phyloP scores from a whole-genome alignment of 2,329 filamentous ascomycete genomes.

The Albifimbria verrucaria region DNA sequence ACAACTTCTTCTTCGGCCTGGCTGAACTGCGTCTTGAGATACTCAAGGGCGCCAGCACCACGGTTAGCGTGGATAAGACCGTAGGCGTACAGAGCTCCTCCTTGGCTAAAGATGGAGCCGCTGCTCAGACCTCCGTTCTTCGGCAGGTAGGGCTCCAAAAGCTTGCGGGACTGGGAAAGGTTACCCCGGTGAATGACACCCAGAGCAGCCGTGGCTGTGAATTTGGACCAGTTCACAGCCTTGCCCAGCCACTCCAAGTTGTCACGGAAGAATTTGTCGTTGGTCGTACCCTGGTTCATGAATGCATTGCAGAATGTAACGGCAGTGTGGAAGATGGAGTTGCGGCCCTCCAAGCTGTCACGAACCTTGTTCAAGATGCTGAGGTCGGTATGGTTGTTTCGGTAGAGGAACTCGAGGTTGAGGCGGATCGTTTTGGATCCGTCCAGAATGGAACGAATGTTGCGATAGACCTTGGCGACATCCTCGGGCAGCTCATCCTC shows the following conservation, averaged over 20 bases:
- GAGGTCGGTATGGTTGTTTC: constrained; percentile 90
- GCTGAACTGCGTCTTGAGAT: constrained; percentile 71
- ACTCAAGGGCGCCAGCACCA: constrained; percentile 82
- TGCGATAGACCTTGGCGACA: constrained; percentile 55
- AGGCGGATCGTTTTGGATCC: constrained; percentile 92
- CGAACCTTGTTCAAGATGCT: constrained; percentile 94
- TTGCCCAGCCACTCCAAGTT: constrained; percentile 98
- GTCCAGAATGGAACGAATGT: constrained; percentile 69
- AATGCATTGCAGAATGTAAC: constrained; percentile 98
- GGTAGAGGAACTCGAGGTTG: constrained; percentile 93
- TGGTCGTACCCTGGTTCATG: constrained; percentile 98
- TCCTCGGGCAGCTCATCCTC: constrained; percentile 50
- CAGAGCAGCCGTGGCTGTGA: constrained; percentile 92
- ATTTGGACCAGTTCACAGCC: constrained; percentile 99
- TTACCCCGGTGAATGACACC: constrained; percentile 97
- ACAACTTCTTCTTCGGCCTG: constrained; percentile 86
- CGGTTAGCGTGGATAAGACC: constrained; percentile 97
- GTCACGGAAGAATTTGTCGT: constrained; percentile 97
- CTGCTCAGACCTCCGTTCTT: constrained; percentile 68
- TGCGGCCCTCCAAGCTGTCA: constrained; percentile 90
- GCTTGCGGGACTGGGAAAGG: constrained; percentile 85
- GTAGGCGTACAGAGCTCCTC: constrained; percentile 91
- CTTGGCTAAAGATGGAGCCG: constrained; percentile 92
- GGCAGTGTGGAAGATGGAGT: constrained; percentile 97
- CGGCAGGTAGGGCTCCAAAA: constrained; percentile 92